Evolutionary conservation across 2,329 filamentous ascomycete genomes (phyloP), one percentile per base, ranked within the genome.

Genomic region (Hypoxylon sp.): DNA sequence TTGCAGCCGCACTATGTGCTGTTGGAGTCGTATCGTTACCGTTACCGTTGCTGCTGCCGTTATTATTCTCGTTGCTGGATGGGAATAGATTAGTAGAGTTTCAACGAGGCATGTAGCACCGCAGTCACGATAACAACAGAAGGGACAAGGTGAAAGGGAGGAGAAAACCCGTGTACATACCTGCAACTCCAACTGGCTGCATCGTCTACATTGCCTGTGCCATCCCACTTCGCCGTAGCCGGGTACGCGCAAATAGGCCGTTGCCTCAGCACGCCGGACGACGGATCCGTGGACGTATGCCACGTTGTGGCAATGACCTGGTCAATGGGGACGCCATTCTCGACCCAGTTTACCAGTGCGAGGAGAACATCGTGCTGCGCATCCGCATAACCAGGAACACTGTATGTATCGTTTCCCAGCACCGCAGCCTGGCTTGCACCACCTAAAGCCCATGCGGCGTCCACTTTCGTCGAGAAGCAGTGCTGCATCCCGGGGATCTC

Each of bases 401-500:
- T 78, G 67, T 73, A 77, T 3, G 71, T 73, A 39, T 72, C 73
- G 47, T 73, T 75, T 1, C 71, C 75, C n/a, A 78, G 62, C 2
- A 34, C 8, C 8, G 65, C 65, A 14, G 74, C 74, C 58, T 78
- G 77, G 23, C 63, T 71, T 1, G 74, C 72, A 14, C 72, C 75
- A 9, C 73, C 79, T 32, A 83, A 75, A 43, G 79, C 78, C 78
- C 79, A 82, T 11, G 81, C 81, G 12, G 80, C 79, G 53, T 78
- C 74, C n/a, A 76, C 76, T 2, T 66, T 52, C 5, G 78, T 76
- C 60, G 65, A 37, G 19, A 67, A 60, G 69, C 85, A 87, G 72
- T 87, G 85, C 9, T 75, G 76, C 82, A 87, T 68, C 0, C 85
- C 85, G 0, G 84, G 84, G n/a, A 88, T 79, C 19, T 76, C 77